Evolutionary conservation across 78 protist genomes (phyloP).

Genomic region (Tieghemostelium lacteum): DNA sequence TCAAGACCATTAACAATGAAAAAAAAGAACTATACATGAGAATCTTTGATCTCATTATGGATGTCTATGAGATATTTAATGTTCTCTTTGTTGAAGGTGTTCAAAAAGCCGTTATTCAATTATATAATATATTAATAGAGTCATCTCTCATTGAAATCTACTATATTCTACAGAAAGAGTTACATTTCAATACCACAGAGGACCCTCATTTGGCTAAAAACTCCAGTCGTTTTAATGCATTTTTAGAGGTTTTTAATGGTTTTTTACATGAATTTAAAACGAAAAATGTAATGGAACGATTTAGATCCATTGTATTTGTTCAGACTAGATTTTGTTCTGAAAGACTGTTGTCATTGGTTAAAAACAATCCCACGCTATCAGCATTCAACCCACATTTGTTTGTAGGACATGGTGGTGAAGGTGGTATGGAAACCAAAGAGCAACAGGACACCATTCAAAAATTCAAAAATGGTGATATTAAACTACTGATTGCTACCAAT

Average conservation of each 20-base stretch:
- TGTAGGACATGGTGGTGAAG: slow-evolving; percentile 19
- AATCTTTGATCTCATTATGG: background rate
- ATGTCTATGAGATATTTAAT: background rate
- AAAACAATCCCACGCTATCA: background rate
- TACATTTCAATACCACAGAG: too few relatives aligned
- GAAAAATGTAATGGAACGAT: too few relatives aligned
- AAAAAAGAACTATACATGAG: background rate
- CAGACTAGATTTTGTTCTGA: slow-evolving; percentile 5
- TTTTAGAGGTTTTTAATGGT: too few relatives aligned
- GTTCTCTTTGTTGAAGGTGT: background rate
- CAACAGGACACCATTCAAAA: slow-evolving; percentile 7
- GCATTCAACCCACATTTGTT: background rate
- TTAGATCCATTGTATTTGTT: slow-evolving; percentile 9
- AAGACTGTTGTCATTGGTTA: background rate
- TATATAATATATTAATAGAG: too few relatives aligned
- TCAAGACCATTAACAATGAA: too few relatives aligned
- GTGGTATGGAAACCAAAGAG: slow-evolving; percentile 42
- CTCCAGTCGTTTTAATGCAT: too few relatives aligned
- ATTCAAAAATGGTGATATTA: slow-evolving; percentile 21
- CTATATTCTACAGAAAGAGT: too few relatives aligned
- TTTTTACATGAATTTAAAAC: too few relatives aligned
- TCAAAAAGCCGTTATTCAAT: background rate
- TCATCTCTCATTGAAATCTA: too few relatives aligned
- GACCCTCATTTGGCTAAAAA: too few relatives aligned
- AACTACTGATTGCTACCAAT: slow-evolving; percentile 51